phyloP scores from a whole-genome alignment of 78 protist genomes.

The Capsaspora owczarzaki region DNA sequence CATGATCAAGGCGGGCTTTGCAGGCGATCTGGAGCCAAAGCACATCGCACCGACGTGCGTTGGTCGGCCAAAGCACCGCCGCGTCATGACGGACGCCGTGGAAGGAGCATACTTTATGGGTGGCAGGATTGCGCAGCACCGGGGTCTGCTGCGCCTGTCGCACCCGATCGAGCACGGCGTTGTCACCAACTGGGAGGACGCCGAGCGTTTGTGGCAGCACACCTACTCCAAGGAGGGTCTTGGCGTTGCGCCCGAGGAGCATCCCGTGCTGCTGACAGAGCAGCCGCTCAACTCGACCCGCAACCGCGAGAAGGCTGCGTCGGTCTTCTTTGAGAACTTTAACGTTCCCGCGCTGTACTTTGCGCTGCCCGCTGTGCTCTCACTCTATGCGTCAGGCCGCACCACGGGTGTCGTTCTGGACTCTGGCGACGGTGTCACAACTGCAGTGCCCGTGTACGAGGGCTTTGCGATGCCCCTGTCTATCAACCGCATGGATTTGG shows the following conservation, averaged over 20 bases:
- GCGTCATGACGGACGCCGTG: constrained; percentile 58
- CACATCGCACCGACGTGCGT: constrained; percentile 55
- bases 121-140: constrained; percentile 51
- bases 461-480: constrained; percentile 76
- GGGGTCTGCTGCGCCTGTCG: constrained; percentile 61
- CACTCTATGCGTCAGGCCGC: constrained; percentile 65
- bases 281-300: constrained; percentile 88
- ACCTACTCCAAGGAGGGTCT: constrained; percentile 77
- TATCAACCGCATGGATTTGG: constrained; percentile 74
- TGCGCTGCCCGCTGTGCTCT: constrained; percentile 67
- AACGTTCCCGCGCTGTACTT: constrained; percentile 76
- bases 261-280: constrained; percentile 86
- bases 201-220: constrained; percentile 92
- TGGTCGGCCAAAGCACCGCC: constrained; percentile 62
- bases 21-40: constrained; percentile 73
- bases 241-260: constrained; percentile 67
- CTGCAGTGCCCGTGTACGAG: constrained; percentile 91
- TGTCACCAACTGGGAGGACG: constrained; percentile 91
- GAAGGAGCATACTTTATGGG: constrained; percentile 58
- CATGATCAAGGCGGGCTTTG: constrained; percentile 86
- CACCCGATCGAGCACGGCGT: constrained; percentile 95
- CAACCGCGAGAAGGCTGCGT: constrained; percentile 80
- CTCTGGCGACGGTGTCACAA: constrained; percentile 92
- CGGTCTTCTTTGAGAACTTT: constrained; percentile 91
- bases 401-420: constrained; percentile 91